phyloP scores from a whole-genome alignment of 2,329 filamentous ascomycete genomes.

The Stenocarpella maydis region DNA sequence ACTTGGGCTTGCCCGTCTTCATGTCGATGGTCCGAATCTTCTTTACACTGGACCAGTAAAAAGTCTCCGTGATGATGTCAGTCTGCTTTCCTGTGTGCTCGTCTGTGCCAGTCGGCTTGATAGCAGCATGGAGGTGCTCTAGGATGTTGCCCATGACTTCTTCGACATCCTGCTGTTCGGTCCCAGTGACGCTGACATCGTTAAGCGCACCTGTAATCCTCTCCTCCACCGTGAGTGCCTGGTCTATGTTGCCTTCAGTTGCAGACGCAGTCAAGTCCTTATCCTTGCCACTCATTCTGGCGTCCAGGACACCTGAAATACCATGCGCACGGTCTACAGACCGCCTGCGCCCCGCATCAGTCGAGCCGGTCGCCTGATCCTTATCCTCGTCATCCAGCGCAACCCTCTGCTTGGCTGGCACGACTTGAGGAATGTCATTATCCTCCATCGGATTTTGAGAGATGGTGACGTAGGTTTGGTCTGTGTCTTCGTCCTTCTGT shows the following conservation, averaged over 20 bases:
- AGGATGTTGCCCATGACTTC: conserved; percentile 95
- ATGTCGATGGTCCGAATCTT: conserved; percentile 55
- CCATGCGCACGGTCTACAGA: conserved; percentile 28
- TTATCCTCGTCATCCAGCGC: conserved; percentile 36
- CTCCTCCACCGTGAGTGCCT: conserved; percentile 51
- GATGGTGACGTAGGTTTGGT: conserved; percentile 48
- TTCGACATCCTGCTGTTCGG: conserved; percentile 90
- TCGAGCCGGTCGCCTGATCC: conserved; percentile 9
- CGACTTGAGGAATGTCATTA: conserved; percentile 27
- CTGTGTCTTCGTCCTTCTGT: conserved; percentile 48
- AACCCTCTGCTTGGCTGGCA: conserved; percentile 40
- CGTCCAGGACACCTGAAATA: conserved; percentile 23
- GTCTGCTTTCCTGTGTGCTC: conserved; percentile 74
- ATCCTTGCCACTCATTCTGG: conserved; percentile 38
- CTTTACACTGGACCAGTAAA: conserved; percentile 69
- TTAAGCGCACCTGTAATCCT: conserved; percentile 56
- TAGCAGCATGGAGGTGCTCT: conserved; percentile 88
- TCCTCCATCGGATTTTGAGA: conserved; percentile 15
- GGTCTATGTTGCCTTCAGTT: conserved; percentile 38
- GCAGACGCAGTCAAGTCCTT: conserved; percentile 31
- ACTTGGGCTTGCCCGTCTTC: conserved; percentile 54
- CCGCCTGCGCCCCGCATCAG: neutral
- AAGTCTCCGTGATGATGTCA: conserved; percentile 78
- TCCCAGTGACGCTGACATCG: conserved; percentile 58
- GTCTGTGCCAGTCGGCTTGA: conserved; percentile 73